Conservation (phyloP, 108 stramenopile species). For the Cyclostephanos tholiformis region DNA sequence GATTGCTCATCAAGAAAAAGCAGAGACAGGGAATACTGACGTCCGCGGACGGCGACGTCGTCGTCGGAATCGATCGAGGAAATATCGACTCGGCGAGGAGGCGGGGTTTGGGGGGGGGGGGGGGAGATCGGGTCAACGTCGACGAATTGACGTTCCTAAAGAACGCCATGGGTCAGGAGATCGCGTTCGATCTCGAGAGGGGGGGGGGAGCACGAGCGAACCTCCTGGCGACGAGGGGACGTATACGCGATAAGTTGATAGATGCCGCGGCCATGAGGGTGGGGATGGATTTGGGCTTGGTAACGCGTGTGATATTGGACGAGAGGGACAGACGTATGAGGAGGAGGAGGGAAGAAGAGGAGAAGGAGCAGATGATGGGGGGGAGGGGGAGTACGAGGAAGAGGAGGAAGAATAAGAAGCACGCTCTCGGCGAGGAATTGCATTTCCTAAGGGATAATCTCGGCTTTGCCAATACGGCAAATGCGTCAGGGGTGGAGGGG, state of each 20-base stretch:
- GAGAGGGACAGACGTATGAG: conserved; percentile 56
- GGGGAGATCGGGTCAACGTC: conserved; percentile 21
- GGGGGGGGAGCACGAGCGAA: conserved; percentile 87
- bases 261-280: conserved; percentile 86
- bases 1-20: conserved; percentile 71
- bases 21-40: conserved; percentile 71
- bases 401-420: conserved; percentile 32
- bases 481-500: conserved; percentile 51
- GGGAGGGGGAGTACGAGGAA: too few relatives aligned
- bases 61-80: conserved; percentile 38
- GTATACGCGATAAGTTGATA: conserved; percentile 66
- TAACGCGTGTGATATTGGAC: conserved; percentile 46
- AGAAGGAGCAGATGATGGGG: conserved; percentile 18
- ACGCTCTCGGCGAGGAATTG: conserved; percentile 27
- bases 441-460: conserved; percentile 80
- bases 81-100: too few relatives aligned
- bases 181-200: conserved; percentile 85
- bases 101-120: conserved; percentile 38
- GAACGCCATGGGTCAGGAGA: conserved; percentile 88
- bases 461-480: conserved; percentile 43
- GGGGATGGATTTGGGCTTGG: conserved; percentile 69
- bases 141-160: conserved; percentile 82
- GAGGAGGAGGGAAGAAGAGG: conserved; percentile 37
- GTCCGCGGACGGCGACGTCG: conserved; percentile 42
- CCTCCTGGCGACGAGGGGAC: conserved; percentile 61